These are phyloP conservation scores for Pontederia crassipes DNA, from an alignment of 176 grass and related monocot genomes.

Conservation along the genomic window DNA sequence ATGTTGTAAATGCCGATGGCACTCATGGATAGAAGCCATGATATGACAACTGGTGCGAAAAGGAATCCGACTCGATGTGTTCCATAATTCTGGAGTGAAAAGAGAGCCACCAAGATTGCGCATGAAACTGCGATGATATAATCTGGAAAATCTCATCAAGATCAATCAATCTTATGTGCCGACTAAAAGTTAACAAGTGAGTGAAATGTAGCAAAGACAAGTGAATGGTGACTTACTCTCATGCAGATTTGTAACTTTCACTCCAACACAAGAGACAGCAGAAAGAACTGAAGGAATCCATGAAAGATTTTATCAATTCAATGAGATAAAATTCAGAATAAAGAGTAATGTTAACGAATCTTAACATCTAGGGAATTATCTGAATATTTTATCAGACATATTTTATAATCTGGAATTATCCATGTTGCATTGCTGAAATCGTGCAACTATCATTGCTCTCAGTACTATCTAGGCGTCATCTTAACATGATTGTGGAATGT, in stretches of 20 bases:
- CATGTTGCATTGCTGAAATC: too few relatives aligned
- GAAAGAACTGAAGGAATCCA: slow-evolving; percentile 6
- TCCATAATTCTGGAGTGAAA: background rate
- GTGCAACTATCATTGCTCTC: too few relatives aligned
- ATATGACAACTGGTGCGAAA: background rate
- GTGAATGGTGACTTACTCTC: background rate
- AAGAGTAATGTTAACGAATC: too few relatives aligned
- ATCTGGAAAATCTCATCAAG: background rate
- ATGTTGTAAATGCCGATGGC: background rate
- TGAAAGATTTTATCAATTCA: background rate
- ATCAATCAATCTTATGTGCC: background rate
- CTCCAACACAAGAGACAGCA: slow-evolving; percentile 1
- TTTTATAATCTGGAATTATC: too few relatives aligned
- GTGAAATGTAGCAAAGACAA: background rate
- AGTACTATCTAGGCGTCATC: too few relatives aligned
- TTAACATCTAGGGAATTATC: too few relatives aligned
- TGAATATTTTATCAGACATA: too few relatives aligned
- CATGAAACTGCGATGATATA: slow-evolving; percentile 1
- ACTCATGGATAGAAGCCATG: slow-evolving; percentile 2
- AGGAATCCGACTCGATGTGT: background rate
- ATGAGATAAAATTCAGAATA: too few relatives aligned
- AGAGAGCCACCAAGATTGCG: slow-evolving; percentile 5
- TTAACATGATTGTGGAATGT: too few relatives aligned
- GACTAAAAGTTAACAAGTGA: background rate
- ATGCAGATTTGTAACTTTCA: slow-evolving; percentile 3